Evolutionary conservation across 1,139 yeast species (phyloP).

Genomic region (Suhomyces choctaworum): DNA sequence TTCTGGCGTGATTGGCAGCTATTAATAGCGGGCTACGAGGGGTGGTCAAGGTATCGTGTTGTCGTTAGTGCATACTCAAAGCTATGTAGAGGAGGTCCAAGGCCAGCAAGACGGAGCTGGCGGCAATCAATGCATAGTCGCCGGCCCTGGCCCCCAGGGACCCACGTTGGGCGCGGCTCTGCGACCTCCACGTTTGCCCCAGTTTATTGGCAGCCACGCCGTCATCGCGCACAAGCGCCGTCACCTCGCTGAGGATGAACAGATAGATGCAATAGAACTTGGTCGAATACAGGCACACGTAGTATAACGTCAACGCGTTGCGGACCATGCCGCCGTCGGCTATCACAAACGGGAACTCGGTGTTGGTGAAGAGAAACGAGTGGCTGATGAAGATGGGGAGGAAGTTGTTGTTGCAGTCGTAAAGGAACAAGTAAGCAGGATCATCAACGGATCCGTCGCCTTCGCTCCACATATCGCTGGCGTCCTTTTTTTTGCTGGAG

Average conservation of each 20-base stretch:
- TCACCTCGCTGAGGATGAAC: constrained; percentile 26
- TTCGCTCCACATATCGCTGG: too few species aligned
- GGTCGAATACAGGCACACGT: constrained; percentile 20
- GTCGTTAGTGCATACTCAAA: neutral
- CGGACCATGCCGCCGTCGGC: neutral
- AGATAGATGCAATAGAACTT: constrained; percentile 31
- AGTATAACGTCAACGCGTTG: constrained; percentile 14
- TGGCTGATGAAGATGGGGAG: constrained; percentile 31
- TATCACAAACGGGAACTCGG: constrained; percentile 18
- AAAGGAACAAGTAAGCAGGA: constrained; percentile 12
- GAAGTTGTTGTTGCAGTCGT: constrained; percentile 28
- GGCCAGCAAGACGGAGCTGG: neutral
- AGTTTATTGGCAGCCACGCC: too few species aligned
- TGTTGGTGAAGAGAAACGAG: constrained; percentile 25
- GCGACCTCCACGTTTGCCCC: neutral
- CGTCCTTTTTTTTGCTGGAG: neutral
- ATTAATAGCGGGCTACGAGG: too few species aligned
- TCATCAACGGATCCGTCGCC: too few species aligned
- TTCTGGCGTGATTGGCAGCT: constrained; percentile 2
- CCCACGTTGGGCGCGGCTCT: neutral
- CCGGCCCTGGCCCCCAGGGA: neutral
- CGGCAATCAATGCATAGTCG: neutral
- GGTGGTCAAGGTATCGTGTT: too few species aligned
- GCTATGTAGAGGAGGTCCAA: constrained; percentile 3
- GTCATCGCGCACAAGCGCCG: constrained; percentile 15